These are phyloP conservation scores for Xylaria scruposa DNA, from an alignment of 495 filamentous ascomycete genomes.

Conservation along the genomic window DNA sequence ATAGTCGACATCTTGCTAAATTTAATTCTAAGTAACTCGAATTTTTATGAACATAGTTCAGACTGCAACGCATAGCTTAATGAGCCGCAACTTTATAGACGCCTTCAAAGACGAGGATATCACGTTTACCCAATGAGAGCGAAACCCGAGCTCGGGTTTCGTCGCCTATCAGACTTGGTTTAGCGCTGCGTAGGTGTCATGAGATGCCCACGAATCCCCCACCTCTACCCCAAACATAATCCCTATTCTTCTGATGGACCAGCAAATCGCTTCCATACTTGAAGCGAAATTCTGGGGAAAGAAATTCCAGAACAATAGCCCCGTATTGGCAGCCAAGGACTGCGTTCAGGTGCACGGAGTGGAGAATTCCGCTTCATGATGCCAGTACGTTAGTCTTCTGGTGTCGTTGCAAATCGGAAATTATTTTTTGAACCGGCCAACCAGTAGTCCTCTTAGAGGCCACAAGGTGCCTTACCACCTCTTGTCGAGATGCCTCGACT, in stretches of 20 bases:
- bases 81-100: slow-evolving; percentile 19
- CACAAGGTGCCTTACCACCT: slow-evolving; percentile 24
- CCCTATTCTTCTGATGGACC: neutral
- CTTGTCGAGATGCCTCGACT: slow-evolving; percentile 32
- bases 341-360: neutral
- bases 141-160: slow-evolving; percentile 27
- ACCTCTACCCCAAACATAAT: neutral
- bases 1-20: slow-evolving; percentile 10
- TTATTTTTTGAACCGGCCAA: slow-evolving; percentile 39
- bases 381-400: slow-evolving; percentile 18
- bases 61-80: neutral
- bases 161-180: neutral
- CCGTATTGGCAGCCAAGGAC: neutral
- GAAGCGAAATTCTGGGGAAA: neutral
- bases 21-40: neutral
- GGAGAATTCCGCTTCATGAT: neutral
- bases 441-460: slow-evolving; percentile 35
- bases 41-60: neutral
- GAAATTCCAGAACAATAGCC: neutral
- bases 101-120: neutral
- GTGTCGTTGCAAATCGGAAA: slow-evolving; percentile 26
- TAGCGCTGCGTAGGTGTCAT: slow-evolving; percentile 18
- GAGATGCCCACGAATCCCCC: slow-evolving; percentile 11
- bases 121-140: slow-evolving; percentile 12
- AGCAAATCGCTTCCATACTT: neutral